Percentiles rank a stretch among this genome's conserved stretches.
These are phyloP conservation scores for Epithele typhae DNA, from an alignment of 768 basidiomycete species.

Conservation along the genomic window DNA sequence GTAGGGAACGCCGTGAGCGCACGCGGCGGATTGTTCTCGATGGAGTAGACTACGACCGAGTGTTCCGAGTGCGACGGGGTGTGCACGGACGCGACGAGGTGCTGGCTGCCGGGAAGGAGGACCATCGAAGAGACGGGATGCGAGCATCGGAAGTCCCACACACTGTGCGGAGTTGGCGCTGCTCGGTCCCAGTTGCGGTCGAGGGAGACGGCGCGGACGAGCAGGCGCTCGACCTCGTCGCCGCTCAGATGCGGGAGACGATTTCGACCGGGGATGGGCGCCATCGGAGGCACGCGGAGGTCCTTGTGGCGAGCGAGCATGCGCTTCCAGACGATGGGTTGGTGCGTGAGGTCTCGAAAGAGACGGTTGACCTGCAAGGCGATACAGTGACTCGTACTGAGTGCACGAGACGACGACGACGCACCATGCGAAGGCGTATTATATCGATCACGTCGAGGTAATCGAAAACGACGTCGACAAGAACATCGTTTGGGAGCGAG, in stretches of 20 bases:
- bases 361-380: constrained; percentile 58
- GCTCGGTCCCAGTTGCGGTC: constrained; percentile 54
- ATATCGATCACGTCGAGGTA: no score
- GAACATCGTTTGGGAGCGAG: no score
- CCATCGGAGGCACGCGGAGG: constrained; percentile 56
- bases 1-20: constrained; percentile 45
- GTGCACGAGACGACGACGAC: no score
- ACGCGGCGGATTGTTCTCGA: constrained; percentile 46
- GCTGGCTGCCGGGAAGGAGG: constrained; percentile 63
- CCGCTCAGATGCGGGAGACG: constrained; percentile 28
- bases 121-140: constrained; percentile 48
- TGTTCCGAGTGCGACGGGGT: constrained; percentile 39
- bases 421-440: no score
- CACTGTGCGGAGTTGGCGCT: constrained; percentile 29
- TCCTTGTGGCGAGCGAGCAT: constrained; percentile 50
- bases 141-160: constrained; percentile 24
- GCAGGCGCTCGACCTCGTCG: constrained; percentile 49
- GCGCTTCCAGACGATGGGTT: constrained; percentile 66
- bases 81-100: constrained; percentile 56
- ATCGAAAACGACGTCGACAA: no score
- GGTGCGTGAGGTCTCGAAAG: constrained; percentile 61
- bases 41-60: constrained; percentile 47
- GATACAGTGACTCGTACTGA: no score
- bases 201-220: constrained; percentile 54
- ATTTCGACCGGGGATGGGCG: constrained; percentile 54